Evolutionary conservation across 768 basidiomycete genomes (phyloP).

Genomic region (Inosperma sp.): DNA sequence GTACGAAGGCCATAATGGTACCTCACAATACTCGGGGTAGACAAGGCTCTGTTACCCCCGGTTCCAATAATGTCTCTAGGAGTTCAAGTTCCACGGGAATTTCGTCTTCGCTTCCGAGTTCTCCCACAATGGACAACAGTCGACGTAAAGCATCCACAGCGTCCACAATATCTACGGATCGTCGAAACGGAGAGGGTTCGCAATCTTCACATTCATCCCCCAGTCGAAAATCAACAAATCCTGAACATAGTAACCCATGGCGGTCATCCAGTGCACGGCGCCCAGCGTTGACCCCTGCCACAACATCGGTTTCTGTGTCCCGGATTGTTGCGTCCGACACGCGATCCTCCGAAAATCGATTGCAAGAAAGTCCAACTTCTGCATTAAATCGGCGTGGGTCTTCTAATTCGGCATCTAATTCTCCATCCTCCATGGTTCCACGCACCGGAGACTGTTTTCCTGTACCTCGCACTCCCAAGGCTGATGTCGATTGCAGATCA

Average conservation of each 20-base stretch:
- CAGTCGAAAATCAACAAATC: constrained; percentile 53
- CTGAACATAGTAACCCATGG: constrained; percentile 46
- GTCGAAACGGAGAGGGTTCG: constrained; percentile 30
- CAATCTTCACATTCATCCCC: constrained; percentile 61
- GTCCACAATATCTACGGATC: constrained; percentile 45
- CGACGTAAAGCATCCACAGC: constrained; percentile 44
- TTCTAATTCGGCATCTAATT: constrained; percentile 17
- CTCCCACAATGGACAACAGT: constrained; percentile 43
- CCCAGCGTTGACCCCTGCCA: constrained; percentile 40
- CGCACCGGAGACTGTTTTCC: constrained; percentile 26
- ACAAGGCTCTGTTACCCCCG: constrained; percentile 40
- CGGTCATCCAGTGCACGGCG: constrained; percentile 42
- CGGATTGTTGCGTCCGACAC: constrained; percentile 36
- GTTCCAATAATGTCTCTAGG: constrained; percentile 34
- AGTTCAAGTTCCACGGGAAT: constrained; percentile 36
- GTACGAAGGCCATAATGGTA: constrained; percentile 32
- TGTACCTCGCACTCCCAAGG: constrained; percentile 27
- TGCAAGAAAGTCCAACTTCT: constrained; percentile 17
- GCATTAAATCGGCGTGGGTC: constrained; percentile 26
- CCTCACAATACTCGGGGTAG: constrained; percentile 39
- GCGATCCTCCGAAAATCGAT: constrained; percentile 23
- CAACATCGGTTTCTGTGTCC: constrained; percentile 37
- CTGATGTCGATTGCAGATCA: constrained; percentile 45
- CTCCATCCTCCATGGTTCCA: constrained; percentile 14
- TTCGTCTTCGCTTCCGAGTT: constrained; percentile 44